Percentiles rank a stretch among this genome's conserved stretches.
Evolutionary conservation across 2,329 filamentous ascomycete species (phyloP).

Genomic region (Beauveria pseudobassiana): DNA sequence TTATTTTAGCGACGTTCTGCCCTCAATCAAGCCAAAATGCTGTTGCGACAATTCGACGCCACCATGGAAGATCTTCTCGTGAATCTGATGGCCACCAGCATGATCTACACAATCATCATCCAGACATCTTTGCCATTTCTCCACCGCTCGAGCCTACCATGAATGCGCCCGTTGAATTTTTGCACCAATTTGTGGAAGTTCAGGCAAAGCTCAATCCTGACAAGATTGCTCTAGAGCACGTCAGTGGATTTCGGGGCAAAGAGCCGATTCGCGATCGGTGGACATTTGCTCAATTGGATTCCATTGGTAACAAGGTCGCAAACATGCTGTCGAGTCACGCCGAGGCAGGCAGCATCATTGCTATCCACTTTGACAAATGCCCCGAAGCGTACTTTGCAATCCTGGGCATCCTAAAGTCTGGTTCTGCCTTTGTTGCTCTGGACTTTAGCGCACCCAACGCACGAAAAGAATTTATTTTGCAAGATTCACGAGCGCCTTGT

Average conservation of each 20-base stretch:
- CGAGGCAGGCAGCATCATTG: conserved; percentile 55
- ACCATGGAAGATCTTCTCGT: conserved; percentile 53
- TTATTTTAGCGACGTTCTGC: conserved; percentile 56
- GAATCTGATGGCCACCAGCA: conserved; percentile 32
- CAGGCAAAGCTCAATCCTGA: conserved; percentile 49
- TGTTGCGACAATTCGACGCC: conserved; percentile 66
- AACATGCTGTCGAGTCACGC: conserved; percentile 49
- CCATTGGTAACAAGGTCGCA: conserved; percentile 65
- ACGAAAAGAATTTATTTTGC: conserved; percentile 69
- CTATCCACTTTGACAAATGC: conserved; percentile 76
- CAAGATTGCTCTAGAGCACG: conserved; percentile 68
- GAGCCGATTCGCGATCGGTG: conserved; percentile 47
- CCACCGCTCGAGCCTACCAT: conserved; percentile 54
- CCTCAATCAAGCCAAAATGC: conserved; percentile 57
- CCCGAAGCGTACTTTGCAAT: conserved; percentile 79
- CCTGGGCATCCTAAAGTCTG: conserved; percentile 73
- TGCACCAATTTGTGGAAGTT: conserved; percentile 73
- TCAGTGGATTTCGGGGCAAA: conserved; percentile 43
- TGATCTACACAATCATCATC: conserved; percentile 25
- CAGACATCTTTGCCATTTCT: conserved; percentile 54
- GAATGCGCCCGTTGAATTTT: conserved; percentile 46
- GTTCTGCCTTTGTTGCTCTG: conserved; percentile 73
- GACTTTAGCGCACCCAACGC: conserved; percentile 66
- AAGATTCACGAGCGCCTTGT: conserved; percentile 60
- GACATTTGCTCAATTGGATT: conserved; percentile 68